Evolutionary conservation across 371 early-diverging fungal genomes (phyloP).

Genomic region (Mucor mucedo): DNA sequence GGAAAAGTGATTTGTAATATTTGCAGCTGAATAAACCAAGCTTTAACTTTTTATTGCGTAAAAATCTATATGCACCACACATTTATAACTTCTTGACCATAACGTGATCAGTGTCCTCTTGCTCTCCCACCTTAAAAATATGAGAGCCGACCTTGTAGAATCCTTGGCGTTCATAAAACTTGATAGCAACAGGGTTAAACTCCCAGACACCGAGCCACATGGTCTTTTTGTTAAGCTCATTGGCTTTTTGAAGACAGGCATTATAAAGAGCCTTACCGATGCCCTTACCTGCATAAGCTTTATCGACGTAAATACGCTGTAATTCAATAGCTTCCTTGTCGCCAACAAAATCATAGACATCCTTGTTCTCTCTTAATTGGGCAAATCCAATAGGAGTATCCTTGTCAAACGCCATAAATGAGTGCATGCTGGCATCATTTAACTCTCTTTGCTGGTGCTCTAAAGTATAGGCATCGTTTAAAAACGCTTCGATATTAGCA

Average conservation of each 20-base stretch:
- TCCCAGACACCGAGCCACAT: slow-evolving; percentile 49
- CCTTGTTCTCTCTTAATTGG: slow-evolving; percentile 26
- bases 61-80: not conserved
- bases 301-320: slow-evolving; percentile 37
- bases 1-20: not conserved
- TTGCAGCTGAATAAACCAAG: too few relatives aligned
- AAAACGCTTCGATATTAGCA: slow-evolving; percentile 23
- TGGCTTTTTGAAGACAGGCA: slow-evolving; percentile 18
- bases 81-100: slow-evolving; percentile 30
- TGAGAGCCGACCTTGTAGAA: slow-evolving; percentile 35
- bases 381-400: slow-evolving; percentile 28
- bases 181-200: slow-evolving; percentile 31
- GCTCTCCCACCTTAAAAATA: slow-evolving; percentile 29
- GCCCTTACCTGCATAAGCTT: slow-evolving; percentile 28
- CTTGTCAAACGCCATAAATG: slow-evolving; percentile 28
- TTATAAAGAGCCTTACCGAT: slow-evolving; percentile 26
- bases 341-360: slow-evolving; percentile 31
- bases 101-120: slow-evolving; percentile 31
- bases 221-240: slow-evolving; percentile 27
- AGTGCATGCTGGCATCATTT: slow-evolving; percentile 22
- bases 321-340: slow-evolving; percentile 35
- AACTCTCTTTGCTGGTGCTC: slow-evolving; percentile 29
- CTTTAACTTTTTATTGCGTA: not conserved
- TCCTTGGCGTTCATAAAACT: slow-evolving; percentile 31
- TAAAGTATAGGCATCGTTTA: slow-evolving; percentile 22